Evolutionary conservation across 129 eudicot species (phyloP).

Genomic region (Centrapalus pauciflorus): DNA sequence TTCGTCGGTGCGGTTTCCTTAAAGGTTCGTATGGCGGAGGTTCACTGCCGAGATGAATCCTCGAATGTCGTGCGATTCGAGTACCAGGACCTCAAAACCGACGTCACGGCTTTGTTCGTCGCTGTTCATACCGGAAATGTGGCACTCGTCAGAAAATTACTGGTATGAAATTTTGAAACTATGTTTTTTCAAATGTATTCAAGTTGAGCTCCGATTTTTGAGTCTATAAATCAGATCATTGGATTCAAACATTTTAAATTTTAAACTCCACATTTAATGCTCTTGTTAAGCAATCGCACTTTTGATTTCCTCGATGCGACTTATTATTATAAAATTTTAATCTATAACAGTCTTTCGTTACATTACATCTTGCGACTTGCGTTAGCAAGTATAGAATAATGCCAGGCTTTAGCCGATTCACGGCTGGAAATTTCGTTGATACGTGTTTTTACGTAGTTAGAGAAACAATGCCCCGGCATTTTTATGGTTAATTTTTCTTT

Average conservation of each 20-base stretch:
- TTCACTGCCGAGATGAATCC: conserved; percentile 39
- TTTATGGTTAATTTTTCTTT: not conserved
- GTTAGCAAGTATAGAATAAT: not conserved
- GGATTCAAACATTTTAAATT: not conserved
- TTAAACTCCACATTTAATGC: conserved; percentile 21
- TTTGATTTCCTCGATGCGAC: conserved; percentile 4
- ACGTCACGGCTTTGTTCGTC: conserved; percentile 73
- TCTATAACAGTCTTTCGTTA: not conserved
- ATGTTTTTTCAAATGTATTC: not conserved
- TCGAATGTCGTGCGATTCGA: conserved; percentile 48
- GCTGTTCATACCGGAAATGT: conserved; percentile 69
- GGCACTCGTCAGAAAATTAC: conserved; percentile 53
- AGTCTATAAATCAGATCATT: conserved; percentile 14
- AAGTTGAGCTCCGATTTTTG: not conserved
- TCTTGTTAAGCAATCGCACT: not conserved
- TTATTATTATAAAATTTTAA: not conserved
- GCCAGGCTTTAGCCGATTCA: not conserved
- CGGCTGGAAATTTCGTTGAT: conserved; percentile 2
- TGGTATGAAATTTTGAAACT: conserved; percentile 42
- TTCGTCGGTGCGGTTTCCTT: conserved; percentile 60
- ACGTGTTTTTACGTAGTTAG: not conserved
- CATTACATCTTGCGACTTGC: not conserved
- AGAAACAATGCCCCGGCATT: not conserved
- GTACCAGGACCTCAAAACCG: conserved; percentile 57
- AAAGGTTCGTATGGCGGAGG: conserved; percentile 52